Evolutionary conservation across 2,329 filamentous ascomycete genomes (phyloP).

Genomic region (Magnaporthiopsis rhizophila): DNA sequence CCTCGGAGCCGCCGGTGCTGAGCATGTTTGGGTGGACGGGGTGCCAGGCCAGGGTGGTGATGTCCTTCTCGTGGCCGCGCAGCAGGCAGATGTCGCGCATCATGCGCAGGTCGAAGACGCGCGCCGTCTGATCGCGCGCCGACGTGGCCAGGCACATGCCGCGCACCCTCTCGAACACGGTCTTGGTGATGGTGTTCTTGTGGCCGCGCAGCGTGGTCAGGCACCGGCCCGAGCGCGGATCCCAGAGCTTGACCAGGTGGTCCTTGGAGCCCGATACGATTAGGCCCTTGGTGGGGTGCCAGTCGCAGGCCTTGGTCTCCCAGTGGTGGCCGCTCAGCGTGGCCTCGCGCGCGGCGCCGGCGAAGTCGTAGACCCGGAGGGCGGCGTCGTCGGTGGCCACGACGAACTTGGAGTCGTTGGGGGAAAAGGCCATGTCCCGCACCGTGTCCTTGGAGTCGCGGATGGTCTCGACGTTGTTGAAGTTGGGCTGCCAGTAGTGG

Average conservation of each 20-base stretch:
- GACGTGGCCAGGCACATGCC: conserved; percentile 85
- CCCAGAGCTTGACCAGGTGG: conserved; percentile 95
- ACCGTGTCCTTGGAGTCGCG: conserved; percentile 86
- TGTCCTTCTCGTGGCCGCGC: conserved; percentile 92
- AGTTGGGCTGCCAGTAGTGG: conserved; percentile 99
- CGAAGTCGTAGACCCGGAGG: conserved; percentile 95
- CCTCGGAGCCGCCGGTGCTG: conserved; percentile 84
- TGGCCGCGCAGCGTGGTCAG: conserved; percentile 92
- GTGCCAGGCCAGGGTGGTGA: conserved; percentile 89
- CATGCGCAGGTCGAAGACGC: conserved; percentile 92
- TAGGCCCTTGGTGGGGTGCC: conserved; percentile 92
- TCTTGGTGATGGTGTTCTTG: conserved; percentile 95
- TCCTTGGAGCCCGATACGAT: conserved; percentile 96
- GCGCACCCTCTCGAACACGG: conserved; percentile 77
- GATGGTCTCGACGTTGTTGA: conserved; percentile 96
- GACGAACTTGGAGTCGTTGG: conserved; percentile 91
- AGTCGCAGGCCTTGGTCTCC: conserved; percentile 96
- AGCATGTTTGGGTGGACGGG: conserved; percentile 84
- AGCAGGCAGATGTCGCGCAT: conserved; percentile 96
- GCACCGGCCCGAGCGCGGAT: conserved; percentile 83
- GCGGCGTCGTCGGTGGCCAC: conserved; percentile 91
- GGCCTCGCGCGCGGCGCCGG: conserved; percentile 72
- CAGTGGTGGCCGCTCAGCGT: conserved; percentile 89
- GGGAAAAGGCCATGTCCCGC: conserved; percentile 84
- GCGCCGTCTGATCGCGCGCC: conserved; percentile 83